These are phyloP conservation scores for Pulveroboletus sp. DNA, from an alignment of 768 basidiomycete species.

Conservation along the genomic window DNA sequence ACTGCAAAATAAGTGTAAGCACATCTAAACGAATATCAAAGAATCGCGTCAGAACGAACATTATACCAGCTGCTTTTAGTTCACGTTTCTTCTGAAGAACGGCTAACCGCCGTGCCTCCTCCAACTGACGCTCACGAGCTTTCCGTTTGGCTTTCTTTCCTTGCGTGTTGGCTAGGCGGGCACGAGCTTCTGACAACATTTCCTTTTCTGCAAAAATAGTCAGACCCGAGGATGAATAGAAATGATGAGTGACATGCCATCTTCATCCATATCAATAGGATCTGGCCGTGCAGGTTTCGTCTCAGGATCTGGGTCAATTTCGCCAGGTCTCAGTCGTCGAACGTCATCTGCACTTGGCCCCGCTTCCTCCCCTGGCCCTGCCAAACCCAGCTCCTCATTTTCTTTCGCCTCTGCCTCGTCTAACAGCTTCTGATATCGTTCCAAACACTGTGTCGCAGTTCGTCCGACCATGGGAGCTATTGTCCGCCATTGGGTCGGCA, in stretches of 20 bases:
- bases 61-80: slow-evolving; percentile 96
- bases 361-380: slow-evolving; percentile 73
- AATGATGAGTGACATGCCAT: slow-evolving; percentile 52
- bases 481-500: slow-evolving; percentile 99
- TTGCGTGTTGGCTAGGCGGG: slow-evolving; percentile 96
- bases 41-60: slow-evolving; percentile 46
- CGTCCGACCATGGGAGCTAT: slow-evolving; percentile 98
- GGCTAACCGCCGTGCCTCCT: slow-evolving; percentile 91
- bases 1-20: slow-evolving; percentile 35
- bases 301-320: slow-evolving; percentile 98
- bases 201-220: slow-evolving; percentile 74
- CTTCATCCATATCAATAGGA: slow-evolving; percentile 99
- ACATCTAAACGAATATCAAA: not conserved
- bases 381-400: slow-evolving; percentile 87
- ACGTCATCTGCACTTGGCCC: slow-evolving; percentile 93
- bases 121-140: slow-evolving; percentile 93
- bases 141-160: slow-evolving; percentile 99
- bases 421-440: slow-evolving; percentile 95
- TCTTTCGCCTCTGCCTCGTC: slow-evolving; percentile 98
- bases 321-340: slow-evolving; percentile 83
- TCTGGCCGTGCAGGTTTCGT: slow-evolving; percentile 97
- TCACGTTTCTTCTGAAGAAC: slow-evolving; percentile 97
- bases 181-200: slow-evolving; percentile 98
- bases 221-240: slow-evolving; percentile 1
- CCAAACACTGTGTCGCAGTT: slow-evolving; percentile 95